Conservation (phyloP, 495 filamentous ascomycete species). For the Penicillium malachiteum region DNA sequence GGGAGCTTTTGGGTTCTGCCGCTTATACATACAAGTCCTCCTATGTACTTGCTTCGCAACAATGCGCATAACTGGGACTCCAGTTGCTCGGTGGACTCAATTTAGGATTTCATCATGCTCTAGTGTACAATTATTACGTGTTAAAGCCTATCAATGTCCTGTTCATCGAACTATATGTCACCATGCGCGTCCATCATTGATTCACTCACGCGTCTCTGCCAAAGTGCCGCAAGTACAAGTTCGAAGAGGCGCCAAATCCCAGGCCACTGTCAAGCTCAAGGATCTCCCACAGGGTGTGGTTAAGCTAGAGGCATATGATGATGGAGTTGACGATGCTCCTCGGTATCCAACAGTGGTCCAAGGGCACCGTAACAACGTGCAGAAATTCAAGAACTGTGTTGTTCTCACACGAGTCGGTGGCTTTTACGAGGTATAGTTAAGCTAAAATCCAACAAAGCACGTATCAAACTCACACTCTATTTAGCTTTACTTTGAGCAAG, state of each 20-base stretch:
- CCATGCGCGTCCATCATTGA: conserved; percentile 29
- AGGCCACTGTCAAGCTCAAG: conserved; percentile 55
- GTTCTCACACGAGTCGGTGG: conserved; percentile 86
- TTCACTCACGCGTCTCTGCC: conserved; percentile 18
- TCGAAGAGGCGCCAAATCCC: conserved; percentile 50
- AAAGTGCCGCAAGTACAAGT: conserved; percentile 9
- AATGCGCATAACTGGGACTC: conserved; percentile 25
- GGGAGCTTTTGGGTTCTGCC: conserved; percentile 28
- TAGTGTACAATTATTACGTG: neutral
- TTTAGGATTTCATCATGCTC: conserved; percentile 2
- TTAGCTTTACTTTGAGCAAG: conserved; percentile 88
- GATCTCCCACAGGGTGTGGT: conserved; percentile 65
- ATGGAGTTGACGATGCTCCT: conserved; percentile 51
- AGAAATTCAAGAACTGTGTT: conserved; percentile 83
- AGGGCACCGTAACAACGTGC: conserved; percentile 87
- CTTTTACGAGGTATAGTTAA: conserved; percentile 74
- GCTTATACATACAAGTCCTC: neutral
- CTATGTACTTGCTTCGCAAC: conserved; percentile 10
- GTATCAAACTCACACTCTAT: conserved; percentile 5
- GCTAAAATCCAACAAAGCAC: neutral
- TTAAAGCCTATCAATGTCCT: conserved; percentile 15
- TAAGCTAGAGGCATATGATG: conserved; percentile 45
- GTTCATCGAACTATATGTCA: conserved; percentile 34
- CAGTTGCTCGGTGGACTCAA: conserved; percentile 10
- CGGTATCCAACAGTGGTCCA: conserved; percentile 84